Conservation (phyloP, 2,329 filamentous ascomycete species). For the Fusarium phyllophilum region DNA sequence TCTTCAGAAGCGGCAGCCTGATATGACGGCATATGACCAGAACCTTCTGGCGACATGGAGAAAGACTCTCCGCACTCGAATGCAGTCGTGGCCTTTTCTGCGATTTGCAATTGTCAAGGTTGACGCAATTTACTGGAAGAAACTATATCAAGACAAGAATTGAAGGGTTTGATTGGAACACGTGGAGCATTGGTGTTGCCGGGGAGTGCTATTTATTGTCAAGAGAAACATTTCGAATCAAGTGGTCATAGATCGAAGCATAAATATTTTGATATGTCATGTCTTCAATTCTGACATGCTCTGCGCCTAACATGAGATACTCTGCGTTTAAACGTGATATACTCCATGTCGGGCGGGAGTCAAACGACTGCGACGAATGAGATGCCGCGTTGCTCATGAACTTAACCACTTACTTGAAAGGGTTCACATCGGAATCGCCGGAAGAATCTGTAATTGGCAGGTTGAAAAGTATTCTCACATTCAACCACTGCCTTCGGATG, state of each 20-base stretch:
- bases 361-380: background rate
- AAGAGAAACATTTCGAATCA: background rate
- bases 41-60: background rate
- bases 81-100: background rate
- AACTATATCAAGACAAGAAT: background rate
- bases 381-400: too few relatives aligned
- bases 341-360: too few relatives aligned
- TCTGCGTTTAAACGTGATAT: background rate
- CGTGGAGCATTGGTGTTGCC: too few relatives aligned
- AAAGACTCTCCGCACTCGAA: background rate
- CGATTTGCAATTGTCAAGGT: slow-evolving; percentile 7
- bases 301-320: background rate
- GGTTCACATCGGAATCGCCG: background rate
- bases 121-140: slow-evolving; percentile 12
- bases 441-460: accelerated
- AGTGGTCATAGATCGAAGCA: background rate
- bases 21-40: background rate
- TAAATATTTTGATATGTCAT: background rate
- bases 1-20: background rate
- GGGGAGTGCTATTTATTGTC: too few relatives aligned
- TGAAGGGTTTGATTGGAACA: background rate
- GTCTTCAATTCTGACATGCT: too few relatives aligned
- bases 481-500: background rate
- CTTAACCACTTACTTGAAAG: background rate
- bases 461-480: background rate